Conservation (phyloP, 2,329 filamentous ascomycete species). For the Coleophoma eucalyptorum region DNA sequence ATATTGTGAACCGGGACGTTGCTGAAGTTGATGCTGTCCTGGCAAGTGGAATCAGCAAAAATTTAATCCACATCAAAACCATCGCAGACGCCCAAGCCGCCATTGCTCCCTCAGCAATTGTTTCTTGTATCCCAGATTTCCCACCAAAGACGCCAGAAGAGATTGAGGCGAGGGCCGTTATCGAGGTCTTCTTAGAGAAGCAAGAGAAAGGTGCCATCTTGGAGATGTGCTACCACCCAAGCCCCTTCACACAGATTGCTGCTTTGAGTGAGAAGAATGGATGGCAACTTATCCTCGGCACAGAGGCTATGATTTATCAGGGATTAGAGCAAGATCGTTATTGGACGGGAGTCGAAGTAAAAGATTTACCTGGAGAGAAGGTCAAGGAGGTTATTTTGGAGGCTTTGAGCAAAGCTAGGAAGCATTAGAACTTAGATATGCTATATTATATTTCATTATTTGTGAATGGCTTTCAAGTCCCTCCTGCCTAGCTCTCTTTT, state of each 20-base stretch:
- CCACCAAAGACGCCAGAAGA: constrained; percentile 14
- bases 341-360: constrained; percentile 14
- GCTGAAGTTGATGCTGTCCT: constrained; percentile 14
- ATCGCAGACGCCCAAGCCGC: constrained; percentile 10
- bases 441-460: too few species aligned
- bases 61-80: constrained; percentile 13
- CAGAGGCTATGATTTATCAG: constrained; percentile 22
- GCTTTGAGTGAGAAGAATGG: constrained; percentile 9
- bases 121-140: constrained; percentile 16
- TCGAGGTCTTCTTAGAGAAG: constrained; percentile 13
- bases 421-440: too few species aligned
- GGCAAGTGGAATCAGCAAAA: constrained; percentile 11
- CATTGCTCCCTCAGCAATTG: constrained; percentile 10
- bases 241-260: constrained; percentile 13
- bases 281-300: constrained; percentile 18
- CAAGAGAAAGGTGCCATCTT: constrained; percentile 17
- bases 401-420: constrained; percentile 10
- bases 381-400: constrained; percentile 14
- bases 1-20: constrained; percentile 15
- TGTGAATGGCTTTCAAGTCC: too few species aligned
- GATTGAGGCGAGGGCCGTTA: constrained; percentile 13
- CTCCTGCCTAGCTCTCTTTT: too few species aligned
- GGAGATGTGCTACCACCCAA: constrained; percentile 22
- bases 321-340: constrained; percentile 17
- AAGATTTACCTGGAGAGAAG: constrained; percentile 13